Conservation (phyloP, 176 grass and related monocot genomes). For the Rhynchospora pubera region DNA sequence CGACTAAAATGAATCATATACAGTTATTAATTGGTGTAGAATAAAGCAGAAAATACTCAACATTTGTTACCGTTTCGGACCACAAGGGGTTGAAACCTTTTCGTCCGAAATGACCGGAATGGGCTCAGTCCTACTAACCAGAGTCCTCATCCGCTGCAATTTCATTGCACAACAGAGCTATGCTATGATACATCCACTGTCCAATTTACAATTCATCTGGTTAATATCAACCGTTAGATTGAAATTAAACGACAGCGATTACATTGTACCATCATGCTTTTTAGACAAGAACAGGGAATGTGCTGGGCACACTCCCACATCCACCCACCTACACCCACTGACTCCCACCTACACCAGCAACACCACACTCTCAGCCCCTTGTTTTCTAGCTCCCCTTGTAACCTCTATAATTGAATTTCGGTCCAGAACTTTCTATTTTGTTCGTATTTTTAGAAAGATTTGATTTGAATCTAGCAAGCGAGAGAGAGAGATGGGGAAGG, state of each 20-base stretch:
- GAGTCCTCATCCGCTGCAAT: not conserved
- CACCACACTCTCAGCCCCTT: slow-evolving; percentile 13
- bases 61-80: not conserved
- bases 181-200: not conserved
- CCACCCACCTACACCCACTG: not conserved
- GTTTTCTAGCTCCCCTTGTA: not conserved
- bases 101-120: not conserved
- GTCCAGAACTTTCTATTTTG: not conserved
- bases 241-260: not conserved
- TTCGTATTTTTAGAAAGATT: not conserved
- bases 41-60: not conserved
- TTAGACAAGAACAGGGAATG: not conserved
- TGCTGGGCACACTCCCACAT: not conserved
- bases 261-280: not conserved
- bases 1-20: not conserved
- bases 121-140: not conserved
- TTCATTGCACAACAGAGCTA: no score
- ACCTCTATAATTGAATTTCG: not conserved
- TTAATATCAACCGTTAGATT: not conserved
- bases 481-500: slow-evolving; percentile 31
- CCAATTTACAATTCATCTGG: not conserved
- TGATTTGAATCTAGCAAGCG: not conserved
- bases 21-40: not conserved
- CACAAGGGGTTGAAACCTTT: not conserved
- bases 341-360: not conserved